These are phyloP conservation scores for Didymella pinodella DNA, from an alignment of 2,329 filamentous ascomycete genomes.

Conservation along the genomic window DNA sequence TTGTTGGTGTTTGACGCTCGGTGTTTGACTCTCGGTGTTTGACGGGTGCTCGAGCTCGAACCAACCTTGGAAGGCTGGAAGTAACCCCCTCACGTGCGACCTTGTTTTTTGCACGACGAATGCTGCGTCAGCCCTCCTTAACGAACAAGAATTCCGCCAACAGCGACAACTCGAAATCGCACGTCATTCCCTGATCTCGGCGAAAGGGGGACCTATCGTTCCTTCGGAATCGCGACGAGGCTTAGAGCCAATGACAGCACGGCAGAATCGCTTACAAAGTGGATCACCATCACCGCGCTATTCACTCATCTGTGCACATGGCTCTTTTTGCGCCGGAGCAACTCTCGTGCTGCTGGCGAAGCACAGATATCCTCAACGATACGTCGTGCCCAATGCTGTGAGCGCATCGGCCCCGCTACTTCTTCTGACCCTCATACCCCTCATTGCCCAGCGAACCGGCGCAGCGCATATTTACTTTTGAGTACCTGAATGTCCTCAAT, in stretches of 20 bases:
- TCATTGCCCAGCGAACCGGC: slow-evolving; percentile 19
- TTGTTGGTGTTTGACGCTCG: slow-evolving; percentile 15
- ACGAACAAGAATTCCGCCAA: background rate
- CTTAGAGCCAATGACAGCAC: slow-evolving; percentile 23
- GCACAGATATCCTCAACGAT: slow-evolving; percentile 4
- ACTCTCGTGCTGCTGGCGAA: slow-evolving; percentile 15
- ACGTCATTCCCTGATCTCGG: slow-evolving; percentile 7
- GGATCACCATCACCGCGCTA: slow-evolving; percentile 22
- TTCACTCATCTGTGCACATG: slow-evolving; percentile 26
- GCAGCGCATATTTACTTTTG: slow-evolving; percentile 16
- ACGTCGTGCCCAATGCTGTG: slow-evolving; percentile 18
- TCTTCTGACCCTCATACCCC: slow-evolving; percentile 7
- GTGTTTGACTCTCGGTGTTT: slow-evolving; percentile 13
- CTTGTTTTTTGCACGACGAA: background rate
- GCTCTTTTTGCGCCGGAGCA: slow-evolving; percentile 20
- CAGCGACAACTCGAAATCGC: background rate
- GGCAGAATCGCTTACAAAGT: slow-evolving; percentile 27
- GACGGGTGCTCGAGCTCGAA: slow-evolving; percentile 6
- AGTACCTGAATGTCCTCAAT: slow-evolving; percentile 25
- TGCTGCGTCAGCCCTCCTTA: background rate
- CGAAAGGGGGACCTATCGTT: slow-evolving; percentile 12
- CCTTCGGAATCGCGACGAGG: slow-evolving; percentile 15
- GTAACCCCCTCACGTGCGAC: slow-evolving; percentile 11
- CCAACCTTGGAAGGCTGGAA: background rate
- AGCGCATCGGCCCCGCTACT: slow-evolving; percentile 13